Base-by-base conservation (phyloP, 352 stramenopile species). In the Globisporangium iwayamae region DNA sequence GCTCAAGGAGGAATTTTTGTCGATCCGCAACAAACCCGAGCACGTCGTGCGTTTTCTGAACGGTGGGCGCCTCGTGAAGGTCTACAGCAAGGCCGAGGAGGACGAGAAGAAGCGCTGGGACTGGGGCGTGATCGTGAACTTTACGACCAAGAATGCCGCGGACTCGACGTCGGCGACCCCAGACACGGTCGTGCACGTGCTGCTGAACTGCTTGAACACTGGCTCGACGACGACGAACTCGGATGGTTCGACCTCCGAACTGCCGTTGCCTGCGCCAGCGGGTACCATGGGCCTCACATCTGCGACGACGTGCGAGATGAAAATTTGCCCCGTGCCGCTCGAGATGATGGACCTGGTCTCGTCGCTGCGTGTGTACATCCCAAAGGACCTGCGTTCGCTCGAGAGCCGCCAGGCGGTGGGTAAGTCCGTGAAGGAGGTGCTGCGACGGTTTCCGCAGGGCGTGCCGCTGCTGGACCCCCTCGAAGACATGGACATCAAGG, bases 11-110 rank as follows among this genome's bases (percentile, higher is more conserved):
- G 97, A 98, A 39, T 97, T 99, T 55, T 72, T 93, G 34, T 86
- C 84, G 13, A 89, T 98, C 38, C 83, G 96, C 41, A 97, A 96
- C 70, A 93, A 96, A 55, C 95, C 96, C 1, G 84, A 98, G 52
- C 79, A 97, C 67, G 77, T 97, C 53, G 74, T 98, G 28, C 95
- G 92, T 8, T 99, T 99, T 73, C 76, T 99, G 2, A 96, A 98
- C 55, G 72, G 87, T 11, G 96, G 96, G 45, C 87, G 96, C 32
- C 79, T 99, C 18, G 85, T 98, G 30, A 92, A 93, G 54, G 63
- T 96, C 4, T 96, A 90, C 58, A 75, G 46, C 41, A 73, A 85
- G 22, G 75, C 69, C n/a, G 76, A 84, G 14, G 79, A 83, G 41
- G 78, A 66, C 32, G 71, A 70, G n/a, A 64, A 39, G 9, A 82